Percentiles rank a stretch among this genome's conserved stretches.
Conservation (phyloP, 2,329 filamentous ascomycete species). For the Thielaviopsis punctulata region DNA sequence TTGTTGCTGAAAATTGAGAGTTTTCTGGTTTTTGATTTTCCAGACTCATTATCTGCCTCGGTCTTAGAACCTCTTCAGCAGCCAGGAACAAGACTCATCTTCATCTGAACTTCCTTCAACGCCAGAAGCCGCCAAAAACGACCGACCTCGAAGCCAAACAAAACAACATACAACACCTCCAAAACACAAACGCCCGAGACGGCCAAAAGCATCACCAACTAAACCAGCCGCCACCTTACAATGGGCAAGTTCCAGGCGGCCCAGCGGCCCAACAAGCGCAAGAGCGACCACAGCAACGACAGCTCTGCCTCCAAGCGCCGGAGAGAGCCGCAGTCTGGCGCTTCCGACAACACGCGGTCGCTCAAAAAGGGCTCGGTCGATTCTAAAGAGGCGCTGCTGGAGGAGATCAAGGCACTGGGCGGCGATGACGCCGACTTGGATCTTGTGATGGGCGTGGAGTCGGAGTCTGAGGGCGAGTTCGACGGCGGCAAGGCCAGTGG, state of each 20-base stretch:
- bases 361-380: conserved; percentile 1
- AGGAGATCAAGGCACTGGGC: conserved; percentile 47
- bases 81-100: too few relatives aligned
- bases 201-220: not conserved
- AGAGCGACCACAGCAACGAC: conserved; percentile 10
- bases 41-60: too few relatives aligned
- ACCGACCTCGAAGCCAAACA: too few relatives aligned
- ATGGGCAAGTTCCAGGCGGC: conserved; percentile 11
- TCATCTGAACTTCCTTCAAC: too few relatives aligned
- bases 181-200: not conserved
- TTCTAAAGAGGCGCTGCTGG: conserved; percentile 29
- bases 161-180: not conserved
- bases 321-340: not conserved
- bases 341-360: conserved; percentile 1
- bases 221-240: not conserved
- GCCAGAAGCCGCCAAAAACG: too few relatives aligned
- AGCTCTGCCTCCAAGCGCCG: conserved; percentile 8
- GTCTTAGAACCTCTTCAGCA: too few relatives aligned
- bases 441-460: conserved; percentile 36
- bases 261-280: conserved; percentile 12
- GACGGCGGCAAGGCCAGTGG: conserved; percentile 15
- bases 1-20: too few relatives aligned
- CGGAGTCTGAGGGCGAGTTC: conserved; percentile 22
- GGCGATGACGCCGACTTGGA: conserved; percentile 48
- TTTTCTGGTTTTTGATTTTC: not conserved